phyloP scores from a whole-genome alignment of 75 land plant genomes.

The Cunninghamia lanceolata region DNA sequence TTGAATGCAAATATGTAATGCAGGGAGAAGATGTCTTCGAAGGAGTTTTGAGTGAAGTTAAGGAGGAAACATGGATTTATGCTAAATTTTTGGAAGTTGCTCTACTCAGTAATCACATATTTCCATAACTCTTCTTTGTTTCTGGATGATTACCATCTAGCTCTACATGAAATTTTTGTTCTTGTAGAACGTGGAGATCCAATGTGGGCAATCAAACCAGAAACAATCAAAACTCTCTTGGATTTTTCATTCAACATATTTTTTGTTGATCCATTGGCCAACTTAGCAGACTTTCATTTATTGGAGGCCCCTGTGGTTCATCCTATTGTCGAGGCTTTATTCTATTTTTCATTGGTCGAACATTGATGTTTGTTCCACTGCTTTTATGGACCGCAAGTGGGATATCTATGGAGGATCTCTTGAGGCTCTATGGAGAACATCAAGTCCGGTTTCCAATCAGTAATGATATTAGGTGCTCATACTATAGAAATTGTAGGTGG shows the following conservation, averaged over 20 bases:
- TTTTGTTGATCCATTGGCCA: constrained; percentile 68
- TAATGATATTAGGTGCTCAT: constrained; percentile 57
- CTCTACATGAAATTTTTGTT: too few species aligned
- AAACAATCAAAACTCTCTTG: constrained; percentile 61
- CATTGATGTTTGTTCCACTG: constrained; percentile 91
- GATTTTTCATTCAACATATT: constrained; percentile 92
- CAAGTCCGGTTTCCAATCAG: constrained; percentile 45
- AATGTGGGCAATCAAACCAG: constrained; percentile 88
- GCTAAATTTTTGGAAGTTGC: too few species aligned
- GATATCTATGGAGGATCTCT: constrained; percentile 78
- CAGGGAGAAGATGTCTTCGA: too few species aligned
- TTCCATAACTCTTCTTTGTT: too few species aligned
- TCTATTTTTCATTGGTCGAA: constrained; percentile 96
- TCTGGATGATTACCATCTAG: too few species aligned
- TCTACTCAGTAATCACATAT: too few species aligned
- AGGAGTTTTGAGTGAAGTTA: background rate
- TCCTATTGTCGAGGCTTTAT: constrained; percentile 86
- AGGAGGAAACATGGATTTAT: background rate
- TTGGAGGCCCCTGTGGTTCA: constrained; percentile 86
- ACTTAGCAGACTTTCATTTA: constrained; percentile 72
- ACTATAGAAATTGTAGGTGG: constrained; percentile 64
- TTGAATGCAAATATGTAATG: too few species aligned
- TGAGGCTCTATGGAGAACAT: constrained; percentile 64
- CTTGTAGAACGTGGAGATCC: constrained; percentile 68
- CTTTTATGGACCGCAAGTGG: constrained; percentile 62